A percentile compares a stretch with the other conserved stretches of the same genome.
phyloP scores from a whole-genome alignment of 164 flowering plant genomes.

The Cinnamomum chago region DNA sequence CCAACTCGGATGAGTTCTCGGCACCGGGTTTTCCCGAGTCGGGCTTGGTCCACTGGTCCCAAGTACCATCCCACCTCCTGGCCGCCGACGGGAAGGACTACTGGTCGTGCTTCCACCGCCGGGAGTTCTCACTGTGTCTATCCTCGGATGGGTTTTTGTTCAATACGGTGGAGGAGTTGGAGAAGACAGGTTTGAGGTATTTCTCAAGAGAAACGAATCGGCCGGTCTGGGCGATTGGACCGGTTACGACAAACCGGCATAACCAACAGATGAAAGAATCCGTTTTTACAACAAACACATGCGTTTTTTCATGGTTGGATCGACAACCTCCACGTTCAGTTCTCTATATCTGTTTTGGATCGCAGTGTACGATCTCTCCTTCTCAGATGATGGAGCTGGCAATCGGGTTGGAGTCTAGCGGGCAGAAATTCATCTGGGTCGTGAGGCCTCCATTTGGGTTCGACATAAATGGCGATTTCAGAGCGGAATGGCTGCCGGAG shows the following conservation, averaged over 20 bases:
- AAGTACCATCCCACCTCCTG: background rate
- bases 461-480: background rate
- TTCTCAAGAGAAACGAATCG: background rate
- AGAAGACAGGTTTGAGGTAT: constrained; percentile 3
- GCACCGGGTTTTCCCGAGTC: constrained; percentile 9
- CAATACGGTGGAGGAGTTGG: constrained; percentile 20
- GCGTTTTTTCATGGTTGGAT: constrained; percentile 14
- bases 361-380: constrained; percentile 12
- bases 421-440: constrained; percentile 18
- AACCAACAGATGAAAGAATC: no score
- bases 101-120: background rate
- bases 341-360: constrained; percentile 17
- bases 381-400: constrained; percentile 25
- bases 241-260: background rate
- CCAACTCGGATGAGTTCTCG: constrained; percentile 1
- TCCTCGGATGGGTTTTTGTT: constrained; percentile 10
- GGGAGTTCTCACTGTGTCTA: background rate
- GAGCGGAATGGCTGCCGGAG: constrained; percentile 20
- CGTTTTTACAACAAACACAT: background rate
- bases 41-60: background rate
- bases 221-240: constrained; percentile 18
- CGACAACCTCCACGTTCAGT: constrained; percentile 14
- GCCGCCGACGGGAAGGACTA: background rate
- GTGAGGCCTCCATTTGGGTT: constrained; percentile 15
- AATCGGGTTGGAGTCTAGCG: constrained; percentile 19